Base-by-base conservation (phyloP, 495 filamentous ascomycete genomes). In the Hypoxylon lienhwacheense region DNA sequence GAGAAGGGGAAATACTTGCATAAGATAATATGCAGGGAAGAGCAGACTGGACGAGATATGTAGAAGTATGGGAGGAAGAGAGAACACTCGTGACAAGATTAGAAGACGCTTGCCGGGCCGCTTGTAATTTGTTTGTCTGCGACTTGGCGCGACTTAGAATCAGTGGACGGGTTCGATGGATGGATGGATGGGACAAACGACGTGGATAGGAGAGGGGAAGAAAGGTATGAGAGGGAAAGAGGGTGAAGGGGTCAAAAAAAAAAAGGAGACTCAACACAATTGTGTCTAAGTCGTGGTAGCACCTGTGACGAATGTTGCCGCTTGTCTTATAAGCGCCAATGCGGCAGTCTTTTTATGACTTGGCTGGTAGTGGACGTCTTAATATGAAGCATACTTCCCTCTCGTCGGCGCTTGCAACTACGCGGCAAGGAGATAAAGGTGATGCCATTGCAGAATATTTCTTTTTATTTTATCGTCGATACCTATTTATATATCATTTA, bases 11-110 rank as follows among this genome's bases (percentile, higher is more conserved):
- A 55, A 47, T 35, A 61, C 63, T 45, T 65, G 59, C 62, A 67
- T 65, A 40, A 61, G 34, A 55, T 55, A 62, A 49, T 66, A 61
- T 61, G 58, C 58, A 61, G 47, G 58, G 52, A 56, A 48, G 47
- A 43, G 40, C 35, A 25, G 52, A 61, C 58, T 61, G 58, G 52
- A 40, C 19, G 47, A 53, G 29, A n/a, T n/a, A n/a, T n/a, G n/a
- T n/a, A n/a, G n/a, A n/a, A 10, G 42, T 22, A 36, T 41, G 24
- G 21, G 41, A 26, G 46, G 31, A 34, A n/a, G 28, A 41, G 53
- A n/a, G 35, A 26, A 4, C 24, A 35, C 11, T n/a, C 10, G 33
- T 29, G 48, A 42, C 12, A 17, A 22, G 40, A 19, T 41, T 51
- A 47, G 52, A 39, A 42, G 58, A 61, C 56, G 42, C 35, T 56